phyloP scores from a whole-genome alignment of 2,329 filamentous ascomycete species.

The Aschersonia sp. region DNA sequence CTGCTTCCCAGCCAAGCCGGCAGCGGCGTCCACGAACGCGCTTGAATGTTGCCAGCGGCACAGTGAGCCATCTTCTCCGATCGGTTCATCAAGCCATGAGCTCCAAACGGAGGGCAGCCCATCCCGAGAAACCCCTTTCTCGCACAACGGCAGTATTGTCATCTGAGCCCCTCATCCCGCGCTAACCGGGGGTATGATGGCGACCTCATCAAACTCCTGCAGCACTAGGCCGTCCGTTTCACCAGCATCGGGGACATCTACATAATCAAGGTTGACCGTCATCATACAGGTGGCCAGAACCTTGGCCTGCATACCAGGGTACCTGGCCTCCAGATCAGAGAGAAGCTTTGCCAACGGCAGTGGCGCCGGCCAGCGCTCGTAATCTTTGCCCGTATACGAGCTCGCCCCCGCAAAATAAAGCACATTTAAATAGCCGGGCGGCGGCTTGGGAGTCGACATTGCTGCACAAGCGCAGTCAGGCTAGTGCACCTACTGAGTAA shows the following conservation, averaged over 20 bases:
- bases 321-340: slow-evolving; percentile 48
- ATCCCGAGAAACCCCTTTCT: no score
- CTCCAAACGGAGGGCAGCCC: no score
- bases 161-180: slow-evolving; percentile 42
- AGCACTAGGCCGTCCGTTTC: slow-evolving; percentile 34
- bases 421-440: slow-evolving; percentile 56
- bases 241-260: slow-evolving; percentile 44
- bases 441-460: slow-evolving; percentile 30
- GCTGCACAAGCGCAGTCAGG: neutral
- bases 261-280: slow-evolving; percentile 69
- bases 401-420: slow-evolving; percentile 71
- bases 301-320: slow-evolving; percentile 53
- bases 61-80: neutral
- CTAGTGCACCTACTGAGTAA: neutral
- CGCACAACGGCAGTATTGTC: no score
- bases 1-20: neutral
- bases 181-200: slow-evolving; percentile 78
- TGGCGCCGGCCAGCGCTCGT: slow-evolving; percentile 52
- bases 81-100: no score
- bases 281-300: slow-evolving; percentile 61
- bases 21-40: neutral
- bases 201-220: slow-evolving; percentile 65
- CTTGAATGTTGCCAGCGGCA: neutral
- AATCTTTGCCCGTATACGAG: slow-evolving; percentile 53
- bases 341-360: slow-evolving; percentile 50